Base-by-base conservation (phyloP, 2,329 filamentous ascomycete species). In the Sporothrix schenckii region DNA sequence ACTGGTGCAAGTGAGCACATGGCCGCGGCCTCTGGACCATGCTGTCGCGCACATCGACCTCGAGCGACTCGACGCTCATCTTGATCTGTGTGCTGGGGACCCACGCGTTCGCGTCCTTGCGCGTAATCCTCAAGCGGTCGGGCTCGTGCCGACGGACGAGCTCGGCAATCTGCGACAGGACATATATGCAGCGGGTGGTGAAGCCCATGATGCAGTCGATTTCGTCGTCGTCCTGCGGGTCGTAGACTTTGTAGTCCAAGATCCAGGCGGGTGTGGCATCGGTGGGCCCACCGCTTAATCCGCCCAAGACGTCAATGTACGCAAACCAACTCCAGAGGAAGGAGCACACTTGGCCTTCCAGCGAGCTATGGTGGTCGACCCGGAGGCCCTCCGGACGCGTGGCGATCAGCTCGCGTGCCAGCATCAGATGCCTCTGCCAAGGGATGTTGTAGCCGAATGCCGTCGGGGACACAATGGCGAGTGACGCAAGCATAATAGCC, bases 141-240 rank as follows among this genome's bases (percentile, higher is more conserved):
- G 72, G 72, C 75, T 93, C 91, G 75, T 91, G 92, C 70, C 85
- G 81, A 65, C 89, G 86, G 3, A 91, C 89, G 56, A 95, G 82
- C 70, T 91, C 87, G 21, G 91, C 91, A 50, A 95, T 87, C 70
- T 89, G 87, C 1, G 91, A 89, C 11, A 95, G 83, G 49, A 92
- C 86, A 56, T 88, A 86, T 39, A 92, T 86, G 75, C 89, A 93
- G 49, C 87, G 85, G 27, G 87, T 89, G 0, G 91, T 92, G 79
- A 93, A 94, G 10, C 92, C 92, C 75, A 92, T 89, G 72, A 94
- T 89, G 79, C 91, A 95, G 79, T 93, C 92, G 70, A 94, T 92
- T 71, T 90, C 90, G 73, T 90, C 85, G 69, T 88, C 85, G 58
- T 84, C 83, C 47, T 86, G 83, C 4, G 81, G 82, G 70, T 85